These are phyloP conservation scores for Apiospora sp. DNA, from an alignment of 2,329 filamentous ascomycete species.

Conservation along the genomic window DNA sequence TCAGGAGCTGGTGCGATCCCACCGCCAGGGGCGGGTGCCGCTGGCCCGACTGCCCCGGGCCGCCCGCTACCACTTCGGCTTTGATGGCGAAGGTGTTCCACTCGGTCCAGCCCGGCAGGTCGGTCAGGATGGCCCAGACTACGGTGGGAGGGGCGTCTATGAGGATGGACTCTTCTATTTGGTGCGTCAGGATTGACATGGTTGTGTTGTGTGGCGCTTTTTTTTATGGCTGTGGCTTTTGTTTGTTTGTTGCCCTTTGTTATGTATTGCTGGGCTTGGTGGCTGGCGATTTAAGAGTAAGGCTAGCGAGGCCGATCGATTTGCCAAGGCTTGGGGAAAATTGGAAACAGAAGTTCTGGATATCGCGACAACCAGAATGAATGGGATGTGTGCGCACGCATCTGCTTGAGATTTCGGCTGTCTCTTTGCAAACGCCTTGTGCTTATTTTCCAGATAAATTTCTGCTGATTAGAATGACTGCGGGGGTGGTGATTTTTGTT, in stretches of 20 bases:
- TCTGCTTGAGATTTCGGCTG: too few species aligned
- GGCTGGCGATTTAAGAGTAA: too few species aligned
- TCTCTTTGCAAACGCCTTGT: too few species aligned
- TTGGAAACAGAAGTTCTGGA: too few species aligned
- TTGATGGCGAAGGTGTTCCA: conserved; percentile 13
- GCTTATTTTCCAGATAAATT: too few species aligned
- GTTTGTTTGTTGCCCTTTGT: too few species aligned
- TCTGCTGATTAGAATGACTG: neutral
- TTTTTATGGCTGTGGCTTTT: neutral
- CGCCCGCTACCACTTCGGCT: neutral
- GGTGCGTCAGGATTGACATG: neutral
- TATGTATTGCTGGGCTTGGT: too few species aligned
- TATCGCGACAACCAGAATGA: too few species aligned
- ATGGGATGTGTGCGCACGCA: too few species aligned
- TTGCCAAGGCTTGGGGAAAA: too few species aligned
- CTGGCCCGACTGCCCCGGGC: neutral
- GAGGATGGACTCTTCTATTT: conserved; percentile 12
- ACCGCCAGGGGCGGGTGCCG: neutral
- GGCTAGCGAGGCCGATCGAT: too few species aligned
- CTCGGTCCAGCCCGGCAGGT: neutral
- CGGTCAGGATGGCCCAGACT: neutral
- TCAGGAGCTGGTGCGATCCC: neutral
- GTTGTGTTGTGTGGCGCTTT: neutral
- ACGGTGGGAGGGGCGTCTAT: conserved; percentile 3
- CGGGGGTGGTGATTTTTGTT: neutral